Evolutionary conservation across 2,329 filamentous ascomycete species (phyloP), one percentile per base, ranked within the genome.

Genomic region (Talaromyces funiculosus): DNA sequence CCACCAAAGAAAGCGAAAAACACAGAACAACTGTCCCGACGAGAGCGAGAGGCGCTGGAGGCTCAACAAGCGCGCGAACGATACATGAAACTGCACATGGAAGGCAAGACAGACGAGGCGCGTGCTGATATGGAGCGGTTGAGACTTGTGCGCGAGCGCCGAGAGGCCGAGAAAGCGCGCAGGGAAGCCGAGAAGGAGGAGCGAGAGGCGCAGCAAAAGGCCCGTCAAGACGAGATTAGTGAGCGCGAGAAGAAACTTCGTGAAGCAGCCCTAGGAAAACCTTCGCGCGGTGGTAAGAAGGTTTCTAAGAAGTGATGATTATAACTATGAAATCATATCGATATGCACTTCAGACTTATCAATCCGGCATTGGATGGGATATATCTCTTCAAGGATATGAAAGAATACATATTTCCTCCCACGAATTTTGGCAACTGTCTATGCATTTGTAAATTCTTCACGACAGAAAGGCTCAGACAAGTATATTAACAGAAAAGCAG

Each of bases 41-140:
- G 86, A 31, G 88, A 90, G 78, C 79, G 86, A 20, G 88, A 97
- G 79, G 90, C 92, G 2, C 71, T 94, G 35, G 89, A 96, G 78
- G 92, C 92, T 1, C 87, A 89, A 64, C 89, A 93, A 73, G 91
- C 90, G 31, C 92, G 92, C 75, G 92, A 96, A 80, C 84, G 87
- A 67, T 97, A 96, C 72, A 85, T 91, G 81, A 96, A 95, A 78
- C 76, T 97, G 68, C 93, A 97, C 71, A 90, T 92, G 61, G 89
- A 92, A 71, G 93, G 93, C 70, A 97, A 97, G 86, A 97, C 94
- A 47, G 94, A 99, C 63, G 90, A 97, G 81, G 92, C 93, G 53
- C 89, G 90, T 73, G 88, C 90, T 4, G 94, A 99, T 76, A 72
- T 97, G 67, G 93, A 91, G 62, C 85, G 94, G 60, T 78, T 99